Evolutionary conservation across 1,284 basidiomycete species (phyloP).

Genomic region (Lentinula novae-zelandiae): DNA sequence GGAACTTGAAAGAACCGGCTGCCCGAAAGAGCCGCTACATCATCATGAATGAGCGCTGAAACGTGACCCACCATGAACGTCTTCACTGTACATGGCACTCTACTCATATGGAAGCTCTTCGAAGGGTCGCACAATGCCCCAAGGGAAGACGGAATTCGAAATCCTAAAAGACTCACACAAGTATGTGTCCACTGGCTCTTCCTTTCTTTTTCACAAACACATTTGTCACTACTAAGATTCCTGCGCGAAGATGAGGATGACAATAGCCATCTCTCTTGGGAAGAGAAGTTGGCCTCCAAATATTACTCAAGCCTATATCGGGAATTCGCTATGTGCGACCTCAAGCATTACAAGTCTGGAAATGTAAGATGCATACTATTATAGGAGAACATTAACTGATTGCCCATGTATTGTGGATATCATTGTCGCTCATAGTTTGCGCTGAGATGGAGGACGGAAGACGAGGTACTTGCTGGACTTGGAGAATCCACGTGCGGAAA

Average conservation of each 20-base stretch:
- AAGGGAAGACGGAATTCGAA: slow-evolving; percentile 18
- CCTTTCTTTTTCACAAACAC: background rate
- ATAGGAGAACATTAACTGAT: background rate
- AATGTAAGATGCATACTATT: slow-evolving; percentile 45
- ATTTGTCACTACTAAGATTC: slow-evolving; percentile 51
- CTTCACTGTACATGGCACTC: slow-evolving; percentile 6
- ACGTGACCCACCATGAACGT: background rate
- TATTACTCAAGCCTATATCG: slow-evolving; percentile 86
- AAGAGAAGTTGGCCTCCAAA: slow-evolving; percentile 79
- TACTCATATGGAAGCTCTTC: slow-evolving; percentile 2
- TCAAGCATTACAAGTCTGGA: slow-evolving; percentile 94
- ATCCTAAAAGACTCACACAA: slow-evolving; percentile 15
- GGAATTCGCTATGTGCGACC: slow-evolving; percentile 88
- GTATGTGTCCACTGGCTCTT: background rate
- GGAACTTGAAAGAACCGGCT: no score
- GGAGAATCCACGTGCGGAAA: slow-evolving; percentile 88
- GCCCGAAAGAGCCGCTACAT: no score
- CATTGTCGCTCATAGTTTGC: slow-evolving; percentile 54
- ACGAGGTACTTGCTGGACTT: slow-evolving; percentile 79
- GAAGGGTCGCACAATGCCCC: slow-evolving; percentile 7
- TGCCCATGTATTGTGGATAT: background rate
- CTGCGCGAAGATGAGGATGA: slow-evolving; percentile 59
- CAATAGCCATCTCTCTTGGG: slow-evolving; percentile 54
- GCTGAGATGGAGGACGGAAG: slow-evolving; percentile 87
- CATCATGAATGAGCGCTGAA: no score